Conservation (phyloP, 371 early-diverging fungal genomes). For the Mucor sp. region DNA sequence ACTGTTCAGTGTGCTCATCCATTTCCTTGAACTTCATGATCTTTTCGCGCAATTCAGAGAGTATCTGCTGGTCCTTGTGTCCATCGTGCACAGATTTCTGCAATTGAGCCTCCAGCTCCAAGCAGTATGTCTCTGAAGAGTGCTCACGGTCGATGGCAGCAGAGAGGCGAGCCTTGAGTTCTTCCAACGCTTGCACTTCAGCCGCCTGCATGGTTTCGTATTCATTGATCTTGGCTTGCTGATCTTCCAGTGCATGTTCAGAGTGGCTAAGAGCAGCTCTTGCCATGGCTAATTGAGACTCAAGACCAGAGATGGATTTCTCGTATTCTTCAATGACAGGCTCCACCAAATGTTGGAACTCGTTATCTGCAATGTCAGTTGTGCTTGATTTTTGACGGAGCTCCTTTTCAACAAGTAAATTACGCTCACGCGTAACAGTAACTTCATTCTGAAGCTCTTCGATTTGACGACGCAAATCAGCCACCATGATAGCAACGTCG, state of each 20-base stretch:
- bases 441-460: slow-evolving; percentile 34
- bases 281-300: slow-evolving; percentile 58
- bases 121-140: slow-evolving; percentile 17
- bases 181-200: slow-evolving; percentile 21
- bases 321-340: slow-evolving; percentile 73
- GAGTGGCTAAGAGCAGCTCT: slow-evolving; percentile 55
- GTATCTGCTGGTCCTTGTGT: slow-evolving; percentile 27
- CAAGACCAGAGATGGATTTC: slow-evolving; percentile 60
- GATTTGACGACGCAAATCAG: slow-evolving; percentile 25
- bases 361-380: slow-evolving; percentile 3
- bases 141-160: slow-evolving; percentile 32
- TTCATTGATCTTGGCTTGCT: slow-evolving; percentile 43
- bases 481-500: slow-evolving; percentile 19
- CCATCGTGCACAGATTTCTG: slow-evolving; percentile 11
- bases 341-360: slow-evolving; percentile 64
- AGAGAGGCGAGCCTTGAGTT: slow-evolving; percentile 26
- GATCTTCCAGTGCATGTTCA: slow-evolving; percentile 48
- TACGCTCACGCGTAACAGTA: slow-evolving; percentile 29
- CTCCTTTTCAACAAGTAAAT: slow-evolving; percentile 19
- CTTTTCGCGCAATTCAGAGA: slow-evolving; percentile 38
- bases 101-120: slow-evolving; percentile 12
- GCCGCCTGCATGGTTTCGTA: slow-evolving; percentile 25
- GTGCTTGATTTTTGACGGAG: background rate
- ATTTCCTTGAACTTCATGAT: slow-evolving; percentile 20
- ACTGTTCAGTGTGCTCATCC: slow-evolving; percentile 40